phyloP scores from a whole-genome alignment of 305 asterid genomes.

The Fraxinus angustifolia region DNA sequence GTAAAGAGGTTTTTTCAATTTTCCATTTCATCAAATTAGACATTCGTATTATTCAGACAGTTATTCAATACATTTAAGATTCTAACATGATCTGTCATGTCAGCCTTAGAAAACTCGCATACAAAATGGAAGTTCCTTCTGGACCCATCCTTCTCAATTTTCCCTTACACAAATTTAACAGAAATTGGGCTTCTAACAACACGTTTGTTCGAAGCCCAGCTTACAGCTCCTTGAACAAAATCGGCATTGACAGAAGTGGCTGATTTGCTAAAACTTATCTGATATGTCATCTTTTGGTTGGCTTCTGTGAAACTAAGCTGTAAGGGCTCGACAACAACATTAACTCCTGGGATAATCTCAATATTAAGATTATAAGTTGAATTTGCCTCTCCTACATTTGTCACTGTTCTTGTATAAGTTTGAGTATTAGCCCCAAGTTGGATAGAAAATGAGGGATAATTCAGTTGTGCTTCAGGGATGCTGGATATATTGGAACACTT shows the following conservation, averaged over 20 bases:
- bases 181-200: neutral
- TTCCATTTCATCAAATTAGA: neutral
- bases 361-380: slow-evolving; percentile 16
- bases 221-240: neutral
- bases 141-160: neutral
- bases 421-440: neutral
- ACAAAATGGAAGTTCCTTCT: neutral
- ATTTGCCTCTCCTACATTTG: slow-evolving; percentile 9
- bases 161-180: neutral
- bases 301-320: slow-evolving; percentile 32
- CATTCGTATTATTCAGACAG: neutral
- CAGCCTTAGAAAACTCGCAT: neutral
- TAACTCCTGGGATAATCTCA: slow-evolving; percentile 20
- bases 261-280: slow-evolving; percentile 28
- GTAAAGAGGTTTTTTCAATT: neutral
- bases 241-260: neutral
- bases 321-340: slow-evolving; percentile 29
- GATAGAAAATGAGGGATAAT: slow-evolving; percentile 9
- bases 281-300: slow-evolving; percentile 37
- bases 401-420: slow-evolving; percentile 2
- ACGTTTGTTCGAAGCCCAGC: neutral
- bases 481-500: neutral
- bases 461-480: slow-evolving; percentile 12
- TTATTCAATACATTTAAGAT: neutral
- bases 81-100: neutral